Conservation (phyloP, 1,284 basidiomycete species). For the Calocybe gambosa region DNA sequence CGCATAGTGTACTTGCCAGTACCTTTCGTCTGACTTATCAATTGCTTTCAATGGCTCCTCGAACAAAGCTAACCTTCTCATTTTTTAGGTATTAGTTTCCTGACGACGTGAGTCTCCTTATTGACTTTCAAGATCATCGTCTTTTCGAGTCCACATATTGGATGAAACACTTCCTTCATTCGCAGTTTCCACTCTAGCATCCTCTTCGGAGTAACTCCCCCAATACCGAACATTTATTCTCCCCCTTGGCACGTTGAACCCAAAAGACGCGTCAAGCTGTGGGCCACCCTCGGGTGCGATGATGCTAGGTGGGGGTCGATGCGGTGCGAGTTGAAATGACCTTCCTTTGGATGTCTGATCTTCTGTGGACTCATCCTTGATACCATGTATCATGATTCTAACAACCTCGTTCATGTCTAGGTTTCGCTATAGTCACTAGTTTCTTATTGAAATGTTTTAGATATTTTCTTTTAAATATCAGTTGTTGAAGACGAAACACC, state of each 20-base stretch:
- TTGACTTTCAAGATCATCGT: not conserved
- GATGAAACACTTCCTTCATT: conserved; percentile 64
- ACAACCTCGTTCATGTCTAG: too few species aligned
- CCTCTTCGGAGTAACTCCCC: conserved; percentile 63
- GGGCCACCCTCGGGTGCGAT: conserved; percentile 66
- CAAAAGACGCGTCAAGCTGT: conserved; percentile 46
- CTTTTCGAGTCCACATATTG: not conserved
- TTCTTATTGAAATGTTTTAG: too few species aligned
- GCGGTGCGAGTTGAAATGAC: conserved; percentile 50
- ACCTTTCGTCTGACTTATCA: conserved; percentile 63
- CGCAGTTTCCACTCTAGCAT: conserved; percentile 74
- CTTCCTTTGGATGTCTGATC: conserved; percentile 76
- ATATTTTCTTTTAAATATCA: too few species aligned
- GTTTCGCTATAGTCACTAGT: not conserved
- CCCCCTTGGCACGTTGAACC: conserved; percentile 53
- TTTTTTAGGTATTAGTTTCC: too few species aligned
- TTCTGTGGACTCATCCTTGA: not conserved
- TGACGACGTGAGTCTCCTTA: not conserved
- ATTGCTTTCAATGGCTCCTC: too few species aligned
- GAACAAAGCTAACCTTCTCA: too few species aligned
- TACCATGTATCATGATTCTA: too few species aligned
- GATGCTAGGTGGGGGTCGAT: conserved; percentile 54
- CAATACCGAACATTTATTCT: conserved; percentile 57
- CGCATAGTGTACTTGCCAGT: conserved; percentile 78
- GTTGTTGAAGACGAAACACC: too few species aligned